phyloP scores from a whole-genome alignment of 1,284 basidiomycete species.

The Ceratobasidium sp. region DNA sequence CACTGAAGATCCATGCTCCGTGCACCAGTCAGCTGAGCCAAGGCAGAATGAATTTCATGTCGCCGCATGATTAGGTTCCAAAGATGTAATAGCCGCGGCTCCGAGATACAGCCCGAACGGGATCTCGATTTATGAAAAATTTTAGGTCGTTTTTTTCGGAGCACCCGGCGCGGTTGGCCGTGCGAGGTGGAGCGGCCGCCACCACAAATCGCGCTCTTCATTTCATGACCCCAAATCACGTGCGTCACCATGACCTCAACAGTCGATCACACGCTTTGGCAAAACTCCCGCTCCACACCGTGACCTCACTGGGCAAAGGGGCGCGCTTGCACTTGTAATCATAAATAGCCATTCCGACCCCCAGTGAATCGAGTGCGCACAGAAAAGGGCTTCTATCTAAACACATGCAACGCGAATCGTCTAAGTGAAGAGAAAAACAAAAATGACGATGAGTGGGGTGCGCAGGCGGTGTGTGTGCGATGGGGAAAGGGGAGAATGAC shows the following conservation, averaged over 20 bases:
- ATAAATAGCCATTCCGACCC: conserved; percentile 5
- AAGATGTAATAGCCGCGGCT: background rate
- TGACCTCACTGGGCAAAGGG: conserved; percentile 1
- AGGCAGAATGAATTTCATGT: background rate
- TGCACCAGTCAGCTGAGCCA: background rate
- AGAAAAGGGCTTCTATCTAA: conserved; percentile 15
- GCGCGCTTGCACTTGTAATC: background rate
- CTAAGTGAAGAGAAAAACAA: conserved; percentile 10
- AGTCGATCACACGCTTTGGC: background rate
- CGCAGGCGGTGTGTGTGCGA: conserved; percentile 23
- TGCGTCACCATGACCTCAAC: background rate
- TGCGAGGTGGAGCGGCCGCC: background rate
- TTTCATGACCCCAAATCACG: background rate
- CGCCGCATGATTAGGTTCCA: background rate
- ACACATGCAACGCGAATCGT: conserved; percentile 27
- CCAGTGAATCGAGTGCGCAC: background rate
- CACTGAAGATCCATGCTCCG: background rate
- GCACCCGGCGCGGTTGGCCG: background rate
- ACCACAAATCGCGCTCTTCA: conserved; percentile 4
- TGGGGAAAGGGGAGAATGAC: conserved; percentile 5
- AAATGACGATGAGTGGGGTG: background rate
- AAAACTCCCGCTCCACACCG: background rate
- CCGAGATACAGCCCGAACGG: background rate
- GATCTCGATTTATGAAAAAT: background rate
- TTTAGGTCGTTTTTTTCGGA: background rate